Evolutionary conservation across 208 protist genomes (phyloP).

Genomic region (Herpetomonas samuelpessoai): DNA sequence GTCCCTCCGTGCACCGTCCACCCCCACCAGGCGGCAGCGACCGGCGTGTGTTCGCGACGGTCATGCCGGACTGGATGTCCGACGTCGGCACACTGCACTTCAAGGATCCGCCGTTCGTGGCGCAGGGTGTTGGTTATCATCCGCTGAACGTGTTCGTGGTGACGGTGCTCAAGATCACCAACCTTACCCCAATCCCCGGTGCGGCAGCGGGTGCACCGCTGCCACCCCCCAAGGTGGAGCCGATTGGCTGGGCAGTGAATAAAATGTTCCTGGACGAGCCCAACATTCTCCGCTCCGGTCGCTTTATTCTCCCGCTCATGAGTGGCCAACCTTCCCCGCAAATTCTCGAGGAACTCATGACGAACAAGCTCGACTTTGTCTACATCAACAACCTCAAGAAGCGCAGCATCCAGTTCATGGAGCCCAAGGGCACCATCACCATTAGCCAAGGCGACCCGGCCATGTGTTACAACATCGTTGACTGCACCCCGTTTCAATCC

Average conservation of each 20-base stretch:
- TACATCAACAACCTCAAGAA: slow-evolving; percentile 27
- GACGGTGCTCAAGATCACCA: slow-evolving; percentile 57
- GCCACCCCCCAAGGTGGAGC: slow-evolving; percentile 13
- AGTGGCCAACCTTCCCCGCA: slow-evolving; percentile 23
- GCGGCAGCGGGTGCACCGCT: background rate
- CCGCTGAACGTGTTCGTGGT: slow-evolving; percentile 27
- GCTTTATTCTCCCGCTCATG: slow-evolving; percentile 55
- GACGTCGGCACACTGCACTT: slow-evolving; percentile 54
- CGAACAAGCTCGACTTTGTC: slow-evolving; percentile 39
- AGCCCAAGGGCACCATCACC: slow-evolving; percentile 49
- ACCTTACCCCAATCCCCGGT: slow-evolving; percentile 14
- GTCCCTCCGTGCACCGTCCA: slow-evolving; percentile 8
- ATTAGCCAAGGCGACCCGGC: slow-evolving; percentile 54
- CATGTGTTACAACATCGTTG: slow-evolving; percentile 28
- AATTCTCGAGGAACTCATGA: slow-evolving; percentile 36
- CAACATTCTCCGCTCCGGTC: slow-evolving; percentile 45
- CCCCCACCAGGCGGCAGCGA: background rate
- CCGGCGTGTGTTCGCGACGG: slow-evolving; percentile 25
- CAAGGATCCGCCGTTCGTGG: slow-evolving; percentile 51
- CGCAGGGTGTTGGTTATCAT: slow-evolving; percentile 28
- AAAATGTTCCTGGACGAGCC: slow-evolving; percentile 50
- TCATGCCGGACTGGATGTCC: slow-evolving; percentile 49
- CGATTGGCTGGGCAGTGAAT: slow-evolving; percentile 57
- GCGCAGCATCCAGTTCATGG: slow-evolving; percentile 31
- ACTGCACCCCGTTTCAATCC: slow-evolving; percentile 36